Evolutionary conservation across 768 basidiomycete genomes (phyloP), one percentile per base, ranked within the genome.

Genomic region (Panaeolus papilionaceus): DNA sequence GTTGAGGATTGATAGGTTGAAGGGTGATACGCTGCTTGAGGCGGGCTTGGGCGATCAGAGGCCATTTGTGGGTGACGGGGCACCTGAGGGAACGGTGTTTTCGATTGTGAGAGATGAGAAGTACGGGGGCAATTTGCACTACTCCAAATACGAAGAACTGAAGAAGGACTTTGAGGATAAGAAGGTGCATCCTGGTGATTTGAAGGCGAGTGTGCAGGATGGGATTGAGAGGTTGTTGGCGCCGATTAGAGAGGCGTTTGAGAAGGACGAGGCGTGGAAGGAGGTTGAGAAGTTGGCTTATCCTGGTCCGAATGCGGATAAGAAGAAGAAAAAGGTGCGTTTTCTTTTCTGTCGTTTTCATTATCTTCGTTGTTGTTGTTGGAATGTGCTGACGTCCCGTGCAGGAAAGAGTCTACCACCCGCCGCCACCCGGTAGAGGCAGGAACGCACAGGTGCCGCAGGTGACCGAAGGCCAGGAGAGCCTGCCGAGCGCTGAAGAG

Each of bases 101-200:
- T 89, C 88, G 42, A 86, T 99, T 69, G 79, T 83, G 61, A 82
- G 95, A 38, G 89, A 93, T 61, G 91, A 88, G 73, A 94, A 95
- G 78, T 90, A 86, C 69, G 95, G 96, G 7, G 95, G 95, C 2
- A 80, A 89, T 63, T 81, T 86, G 64, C 94, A 98, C 77, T 97
- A 93, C 82, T 73, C 72, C 42, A 82, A 82, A 4, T 94, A 88
- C 77, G 84, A 85, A 14, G 86, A 86, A 58, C 75, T 98, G 70
- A 83, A 92, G 77, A 82, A 83, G 20, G 94, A 92, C 64, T 99
- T 95, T 75, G 87, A 83, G 38, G 85, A 83, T 67, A 91, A 89
- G 79, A 86, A 87, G 70, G 73, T 99, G 4, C 95, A 98, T 77
- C 98, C 98, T 7, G 90, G 88, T 38, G 98, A 98, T 78, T 80